Percentiles rank a stretch among this genome's conserved stretches.
phyloP scores from a whole-genome alignment of 768 basidiomycete genomes.

The Tylopilus intermedius region DNA sequence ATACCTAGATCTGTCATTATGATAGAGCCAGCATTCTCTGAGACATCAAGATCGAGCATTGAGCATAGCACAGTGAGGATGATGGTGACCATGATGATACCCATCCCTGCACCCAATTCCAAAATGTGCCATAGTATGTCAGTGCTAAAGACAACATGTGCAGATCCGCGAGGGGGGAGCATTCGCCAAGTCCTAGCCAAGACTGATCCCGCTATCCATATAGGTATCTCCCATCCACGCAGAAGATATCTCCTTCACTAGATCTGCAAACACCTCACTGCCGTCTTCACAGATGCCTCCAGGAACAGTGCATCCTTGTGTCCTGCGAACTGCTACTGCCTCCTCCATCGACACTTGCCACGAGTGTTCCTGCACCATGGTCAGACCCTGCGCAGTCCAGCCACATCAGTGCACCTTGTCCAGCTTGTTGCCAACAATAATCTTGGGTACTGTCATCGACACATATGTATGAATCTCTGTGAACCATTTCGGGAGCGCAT shows the following conservation, averaged over 20 bases:
- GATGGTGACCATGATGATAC: too few species aligned
- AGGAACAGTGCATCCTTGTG: conserved; percentile 83
- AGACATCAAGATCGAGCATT: too few species aligned
- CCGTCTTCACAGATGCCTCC: conserved; percentile 91
- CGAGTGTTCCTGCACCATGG: conserved; percentile 66
- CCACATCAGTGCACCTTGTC: conserved; percentile 63
- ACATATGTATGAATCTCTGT: conserved; percentile 93
- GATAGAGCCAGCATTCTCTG: too few species aligned
- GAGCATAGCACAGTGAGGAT: too few species aligned
- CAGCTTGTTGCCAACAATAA: conserved; percentile 91
- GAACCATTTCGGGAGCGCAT: conserved; percentile 90
- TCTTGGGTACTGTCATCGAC: conserved; percentile 79
- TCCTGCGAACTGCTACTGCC: conserved; percentile 71
- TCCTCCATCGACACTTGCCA: conserved; percentile 80
- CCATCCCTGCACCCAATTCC: too few species aligned
- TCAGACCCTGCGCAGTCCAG: not conserved
- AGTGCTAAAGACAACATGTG: too few species aligned
- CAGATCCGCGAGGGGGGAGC: too few species aligned
- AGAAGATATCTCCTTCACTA: conserved; percentile 77
- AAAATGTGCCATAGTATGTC: too few species aligned
- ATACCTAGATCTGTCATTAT: too few species aligned
- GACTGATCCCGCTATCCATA: too few species aligned
- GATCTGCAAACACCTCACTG: conserved; percentile 72
- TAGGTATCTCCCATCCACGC: too few species aligned
- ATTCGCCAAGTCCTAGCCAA: too few species aligned